phyloP scores from a whole-genome alignment of 2,329 filamentous ascomycete species.

The Helotiales sp. region DNA sequence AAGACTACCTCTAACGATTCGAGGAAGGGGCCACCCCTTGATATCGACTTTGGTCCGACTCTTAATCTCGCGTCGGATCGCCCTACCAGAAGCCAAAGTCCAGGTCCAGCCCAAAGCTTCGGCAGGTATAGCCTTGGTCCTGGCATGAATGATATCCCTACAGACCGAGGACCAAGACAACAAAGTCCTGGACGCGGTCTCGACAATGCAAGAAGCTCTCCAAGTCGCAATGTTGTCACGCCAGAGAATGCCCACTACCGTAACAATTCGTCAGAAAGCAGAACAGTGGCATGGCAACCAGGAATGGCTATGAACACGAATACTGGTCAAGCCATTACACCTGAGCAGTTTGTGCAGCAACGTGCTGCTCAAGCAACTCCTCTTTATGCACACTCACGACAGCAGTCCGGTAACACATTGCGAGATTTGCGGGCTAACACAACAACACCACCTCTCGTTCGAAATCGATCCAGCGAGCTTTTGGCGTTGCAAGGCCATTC shows the following conservation, averaged over 20 bases:
- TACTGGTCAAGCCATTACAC: constrained; percentile 53
- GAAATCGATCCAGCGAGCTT: constrained; percentile 40
- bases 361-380: constrained; percentile 62
- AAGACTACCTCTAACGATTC: constrained; percentile 3
- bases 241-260: constrained; percentile 41
- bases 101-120: constrained; percentile 60
- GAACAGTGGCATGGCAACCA: constrained; percentile 79
- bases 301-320: constrained; percentile 53
- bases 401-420: constrained; percentile 51
- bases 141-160: constrained; percentile 43
- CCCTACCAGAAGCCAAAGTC: constrained; percentile 24
- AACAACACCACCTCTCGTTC: constrained; percentile 43
- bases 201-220: constrained; percentile 35
- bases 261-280: constrained; percentile 54
- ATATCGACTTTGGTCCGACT: constrained; percentile 85
- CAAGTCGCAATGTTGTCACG: constrained; percentile 42
- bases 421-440: constrained; percentile 40
- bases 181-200: constrained; percentile 27
- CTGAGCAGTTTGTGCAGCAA: constrained; percentile 83
- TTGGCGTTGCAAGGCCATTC: constrained; percentile 38
- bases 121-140: constrained; percentile 53
- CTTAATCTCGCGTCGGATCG: constrained; percentile 47
- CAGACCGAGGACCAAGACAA: constrained; percentile 13
- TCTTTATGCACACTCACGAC: constrained; percentile 59
- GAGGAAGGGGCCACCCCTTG: constrained; percentile 47